These are phyloP conservation scores for Phialophora expanda DNA, from an alignment of 2,329 filamentous ascomycete species.

Conservation along the genomic window DNA sequence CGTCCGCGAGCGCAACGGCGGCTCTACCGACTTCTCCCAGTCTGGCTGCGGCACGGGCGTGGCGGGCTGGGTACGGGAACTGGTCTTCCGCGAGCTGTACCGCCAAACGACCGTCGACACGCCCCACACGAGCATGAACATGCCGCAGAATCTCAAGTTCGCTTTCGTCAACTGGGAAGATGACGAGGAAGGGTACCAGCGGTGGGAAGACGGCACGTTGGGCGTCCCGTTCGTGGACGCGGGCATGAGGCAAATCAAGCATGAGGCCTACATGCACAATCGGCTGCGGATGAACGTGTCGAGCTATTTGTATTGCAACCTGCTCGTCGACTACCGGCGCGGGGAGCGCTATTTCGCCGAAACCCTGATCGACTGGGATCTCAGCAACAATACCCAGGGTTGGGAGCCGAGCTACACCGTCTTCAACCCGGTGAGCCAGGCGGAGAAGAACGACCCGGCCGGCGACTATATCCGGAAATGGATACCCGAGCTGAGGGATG, in stretches of 20 bases:
- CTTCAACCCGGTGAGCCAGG: slow-evolving; percentile 78
- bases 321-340: slow-evolving; percentile 56
- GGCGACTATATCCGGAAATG: slow-evolving; percentile 75
- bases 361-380: slow-evolving; percentile 48
- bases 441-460: slow-evolving; percentile 75
- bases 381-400: slow-evolving; percentile 58
- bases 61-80: slow-evolving; percentile 56
- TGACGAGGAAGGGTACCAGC: slow-evolving; percentile 56
- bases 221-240: slow-evolving; percentile 59
- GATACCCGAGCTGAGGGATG: slow-evolving; percentile 69
- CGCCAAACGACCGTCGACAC: slow-evolving; percentile 54
- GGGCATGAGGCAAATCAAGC: slow-evolving; percentile 57
- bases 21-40: slow-evolving; percentile 51
- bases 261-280: slow-evolving; percentile 60
- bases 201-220: slow-evolving; percentile 55
- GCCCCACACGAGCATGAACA: slow-evolving; percentile 57
- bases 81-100: slow-evolving; percentile 59
- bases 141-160: slow-evolving; percentile 59
- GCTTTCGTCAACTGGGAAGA: slow-evolving; percentile 59
- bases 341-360: slow-evolving; percentile 60
- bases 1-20: slow-evolving; percentile 50
- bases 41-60: slow-evolving; percentile 47
- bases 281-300: slow-evolving; percentile 58
- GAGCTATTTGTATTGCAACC: slow-evolving; percentile 55
- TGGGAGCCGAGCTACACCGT: slow-evolving; percentile 63